A percentile compares a stretch with the other conserved stretches of the same genome.
Conservation (phyloP, 345 rosid genomes). For the Populus ilicifolia region DNA sequence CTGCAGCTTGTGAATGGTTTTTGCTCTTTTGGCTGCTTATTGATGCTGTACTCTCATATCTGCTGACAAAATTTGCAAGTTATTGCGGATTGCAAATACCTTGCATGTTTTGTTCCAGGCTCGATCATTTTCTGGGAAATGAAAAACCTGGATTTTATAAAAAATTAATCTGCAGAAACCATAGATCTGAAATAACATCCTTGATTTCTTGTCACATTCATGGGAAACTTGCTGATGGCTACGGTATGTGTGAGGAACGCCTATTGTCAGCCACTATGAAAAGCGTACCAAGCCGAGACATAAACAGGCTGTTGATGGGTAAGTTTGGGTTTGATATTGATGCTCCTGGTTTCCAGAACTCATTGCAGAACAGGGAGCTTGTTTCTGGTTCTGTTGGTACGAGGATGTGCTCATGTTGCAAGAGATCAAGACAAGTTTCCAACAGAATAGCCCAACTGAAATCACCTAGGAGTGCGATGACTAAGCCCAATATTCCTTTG, state of each 20-base stretch:
- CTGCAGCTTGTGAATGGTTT: constrained; percentile 30
- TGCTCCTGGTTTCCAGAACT: constrained; percentile 16
- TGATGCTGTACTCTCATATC: constrained; percentile 19
- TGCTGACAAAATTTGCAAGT: constrained; percentile 16
- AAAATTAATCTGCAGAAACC: constrained; percentile 17
- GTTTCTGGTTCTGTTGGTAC: constrained; percentile 12
- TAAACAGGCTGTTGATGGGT: constrained; percentile 22
- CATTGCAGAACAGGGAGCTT: neutral
- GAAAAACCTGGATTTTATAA: constrained; percentile 16
- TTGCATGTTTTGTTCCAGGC: constrained; percentile 28
- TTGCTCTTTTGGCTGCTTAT: constrained; percentile 16
- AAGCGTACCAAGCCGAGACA: constrained; percentile 5
- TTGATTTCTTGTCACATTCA: constrained; percentile 20
- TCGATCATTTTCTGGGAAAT: constrained; percentile 19
- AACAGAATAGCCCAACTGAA: constrained; percentile 33
- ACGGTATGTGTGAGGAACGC: constrained; percentile 24
- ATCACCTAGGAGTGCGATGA: constrained; percentile 10
- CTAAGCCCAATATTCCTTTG: constrained; percentile 19
- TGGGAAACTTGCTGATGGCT: constrained; percentile 24
- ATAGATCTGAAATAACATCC: constrained; percentile 22
- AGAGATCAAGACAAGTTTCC: constrained; percentile 17
- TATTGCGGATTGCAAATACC: constrained; percentile 19
- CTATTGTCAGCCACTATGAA: constrained; percentile 8
- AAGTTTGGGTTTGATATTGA: constrained; percentile 42
- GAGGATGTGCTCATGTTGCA: constrained; percentile 22